Evolutionary conservation across 2,329 filamentous ascomycete genomes (phyloP).

Genomic region (Bipolaris sorokiniana): DNA sequence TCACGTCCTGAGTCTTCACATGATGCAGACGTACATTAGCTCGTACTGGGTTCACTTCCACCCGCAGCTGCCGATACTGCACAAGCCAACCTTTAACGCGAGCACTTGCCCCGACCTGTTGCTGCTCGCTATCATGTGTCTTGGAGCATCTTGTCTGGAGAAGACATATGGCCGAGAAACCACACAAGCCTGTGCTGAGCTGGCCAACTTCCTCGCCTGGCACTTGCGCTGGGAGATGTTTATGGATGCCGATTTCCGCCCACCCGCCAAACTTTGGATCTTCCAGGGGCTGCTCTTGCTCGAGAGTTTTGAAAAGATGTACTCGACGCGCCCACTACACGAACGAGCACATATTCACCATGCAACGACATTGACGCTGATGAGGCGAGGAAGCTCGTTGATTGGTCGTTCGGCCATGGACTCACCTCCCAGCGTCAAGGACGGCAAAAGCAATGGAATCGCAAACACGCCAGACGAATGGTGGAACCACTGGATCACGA

Average conservation of each 20-base stretch:
- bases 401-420: conserved; percentile 86
- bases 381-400: conserved; percentile 90
- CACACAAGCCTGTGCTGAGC: conserved; percentile 76
- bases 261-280: conserved; percentile 93
- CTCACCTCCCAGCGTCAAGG: conserved; percentile 76
- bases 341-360: conserved; percentile 97
- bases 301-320: conserved; percentile 98
- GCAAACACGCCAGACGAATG: conserved; percentile 80
- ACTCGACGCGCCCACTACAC: conserved; percentile 87
- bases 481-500: conserved; percentile 96
- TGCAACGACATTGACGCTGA: conserved; percentile 90
- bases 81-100: conserved; percentile 90
- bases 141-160: conserved; percentile 88
- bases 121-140: conserved; percentile 86
- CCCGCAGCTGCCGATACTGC: conserved; percentile 90
- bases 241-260: conserved; percentile 85
- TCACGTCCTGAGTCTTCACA: conserved; percentile 78
- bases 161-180: conserved; percentile 76
- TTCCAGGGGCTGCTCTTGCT: conserved; percentile 90
- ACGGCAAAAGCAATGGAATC: conserved; percentile 59
- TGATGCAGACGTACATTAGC: conserved; percentile 89
- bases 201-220: conserved; percentile 90
- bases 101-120: conserved; percentile 85
- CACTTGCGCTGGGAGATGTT: conserved; percentile 97
- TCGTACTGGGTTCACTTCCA: conserved; percentile 97